phyloP scores from a whole-genome alignment of 108 stramenopile genomes.

The Chaetoceros tenuissimus region DNA sequence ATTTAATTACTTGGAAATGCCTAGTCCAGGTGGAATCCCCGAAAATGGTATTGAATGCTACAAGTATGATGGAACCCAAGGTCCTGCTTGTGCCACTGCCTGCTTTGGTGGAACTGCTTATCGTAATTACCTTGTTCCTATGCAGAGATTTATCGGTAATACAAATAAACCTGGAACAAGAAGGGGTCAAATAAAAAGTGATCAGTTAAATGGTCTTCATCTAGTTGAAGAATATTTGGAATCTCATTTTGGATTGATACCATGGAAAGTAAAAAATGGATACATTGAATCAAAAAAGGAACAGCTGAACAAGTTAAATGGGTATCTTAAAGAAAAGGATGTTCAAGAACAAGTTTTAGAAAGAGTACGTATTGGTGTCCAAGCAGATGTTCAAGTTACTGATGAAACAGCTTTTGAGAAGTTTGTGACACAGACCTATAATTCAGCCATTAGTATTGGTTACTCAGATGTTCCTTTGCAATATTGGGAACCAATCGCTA shows the following conservation, averaged over 20 bases:
- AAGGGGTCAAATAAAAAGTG: conserved; percentile 3
- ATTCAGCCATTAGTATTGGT: conserved; percentile 16
- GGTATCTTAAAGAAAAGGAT: too few relatives aligned
- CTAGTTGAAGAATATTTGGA: conserved; percentile 10
- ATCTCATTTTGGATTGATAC: neutral
- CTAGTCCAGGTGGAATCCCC: conserved; percentile 17
- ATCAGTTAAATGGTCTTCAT: conserved; percentile 14
- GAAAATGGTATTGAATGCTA: conserved; percentile 25
- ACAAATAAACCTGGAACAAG: neutral
- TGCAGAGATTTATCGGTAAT: neutral
- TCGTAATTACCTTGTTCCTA: conserved; percentile 30
- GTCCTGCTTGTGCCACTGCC: conserved; percentile 39
- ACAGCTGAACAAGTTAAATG: too few relatives aligned
- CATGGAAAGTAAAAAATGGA: conserved; percentile 12
- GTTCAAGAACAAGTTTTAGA: too few relatives aligned
- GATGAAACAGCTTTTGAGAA: neutral
- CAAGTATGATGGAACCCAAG: conserved; percentile 30
- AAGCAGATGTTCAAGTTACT: conserved; percentile 14
- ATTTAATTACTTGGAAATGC: conserved; percentile 41
- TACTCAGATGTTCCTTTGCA: conserved; percentile 8
- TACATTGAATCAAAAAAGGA: too few relatives aligned
- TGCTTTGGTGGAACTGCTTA: conserved; percentile 29
- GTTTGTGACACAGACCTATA: conserved; percentile 24
- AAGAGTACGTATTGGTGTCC: conserved; percentile 13
- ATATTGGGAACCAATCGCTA: conserved; percentile 25